Evolutionary conservation across 2,329 filamentous ascomycete species (phyloP).

Genomic region (Colletotrichum salicis): DNA sequence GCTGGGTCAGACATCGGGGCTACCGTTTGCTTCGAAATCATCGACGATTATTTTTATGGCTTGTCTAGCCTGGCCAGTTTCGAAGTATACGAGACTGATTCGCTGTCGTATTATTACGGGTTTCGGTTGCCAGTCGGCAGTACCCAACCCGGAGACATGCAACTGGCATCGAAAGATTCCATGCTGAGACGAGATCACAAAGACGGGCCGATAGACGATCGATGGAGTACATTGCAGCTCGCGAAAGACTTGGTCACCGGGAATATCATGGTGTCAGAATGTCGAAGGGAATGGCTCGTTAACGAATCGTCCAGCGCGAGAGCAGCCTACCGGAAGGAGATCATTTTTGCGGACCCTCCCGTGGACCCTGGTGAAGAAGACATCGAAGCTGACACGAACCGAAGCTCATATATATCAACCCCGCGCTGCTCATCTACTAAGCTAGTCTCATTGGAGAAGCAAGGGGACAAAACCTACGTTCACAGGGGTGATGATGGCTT

Average conservation of each 20-base stretch:
- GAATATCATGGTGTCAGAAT: constrained; percentile 71
- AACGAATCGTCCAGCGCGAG: constrained; percentile 66
- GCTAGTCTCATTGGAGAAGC: neutral
- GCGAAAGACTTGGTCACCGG: constrained; percentile 69
- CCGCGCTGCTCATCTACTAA: neutral
- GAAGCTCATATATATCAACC: neutral
- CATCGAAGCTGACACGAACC: neutral
- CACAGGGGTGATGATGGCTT: constrained; percentile 61
- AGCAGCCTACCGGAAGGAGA: constrained; percentile 71
- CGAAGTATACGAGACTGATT: constrained; percentile 71
- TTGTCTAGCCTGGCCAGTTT: constrained; percentile 73
- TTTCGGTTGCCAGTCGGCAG: constrained; percentile 68
- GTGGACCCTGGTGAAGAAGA: constrained; percentile 37
- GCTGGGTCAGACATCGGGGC: constrained; percentile 73
- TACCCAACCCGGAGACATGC: constrained; percentile 51
- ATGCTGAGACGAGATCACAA: constrained; percentile 74
- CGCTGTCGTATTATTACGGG: constrained; percentile 76
- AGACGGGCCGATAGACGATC: constrained; percentile 78
- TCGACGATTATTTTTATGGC: constrained; percentile 74
- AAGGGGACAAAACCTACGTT: constrained; percentile 53
- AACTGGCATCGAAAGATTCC: constrained; percentile 52
- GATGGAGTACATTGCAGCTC: constrained; percentile 76
- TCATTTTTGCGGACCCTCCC: constrained; percentile 52
- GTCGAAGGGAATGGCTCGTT: constrained; percentile 72
- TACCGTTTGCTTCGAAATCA: constrained; percentile 77